Conservation (phyloP, 2,329 filamentous ascomycete genomes). For the Apiospora pterosperma region DNA sequence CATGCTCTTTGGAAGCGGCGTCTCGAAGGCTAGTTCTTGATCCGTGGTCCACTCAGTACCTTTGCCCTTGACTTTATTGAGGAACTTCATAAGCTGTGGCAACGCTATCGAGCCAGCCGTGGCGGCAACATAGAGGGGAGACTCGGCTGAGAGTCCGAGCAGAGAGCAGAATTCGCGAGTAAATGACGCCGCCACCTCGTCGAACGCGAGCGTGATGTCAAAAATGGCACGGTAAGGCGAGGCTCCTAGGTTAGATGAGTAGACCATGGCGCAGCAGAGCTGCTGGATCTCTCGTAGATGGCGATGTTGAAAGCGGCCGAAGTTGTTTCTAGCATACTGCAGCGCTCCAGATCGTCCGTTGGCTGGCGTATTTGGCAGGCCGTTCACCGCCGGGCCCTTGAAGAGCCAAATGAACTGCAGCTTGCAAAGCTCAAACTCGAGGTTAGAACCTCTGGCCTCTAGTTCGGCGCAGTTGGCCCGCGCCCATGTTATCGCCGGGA, state of each 20-base stretch:
- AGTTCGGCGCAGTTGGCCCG: conserved; percentile 65
- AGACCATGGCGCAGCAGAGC: conserved; percentile 78
- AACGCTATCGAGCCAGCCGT: conserved; percentile 91
- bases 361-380: conserved; percentile 45
- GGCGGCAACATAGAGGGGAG: conserved; percentile 86
- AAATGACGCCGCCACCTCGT: conserved; percentile 82
- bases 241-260: conserved; percentile 65
- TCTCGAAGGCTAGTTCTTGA: conserved; percentile 82
- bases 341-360: conserved; percentile 65
- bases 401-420: conserved; percentile 90
- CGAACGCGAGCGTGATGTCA: conserved; percentile 71
- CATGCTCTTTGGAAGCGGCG: conserved; percentile 56
- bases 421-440: conserved; percentile 91
- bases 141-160: conserved; percentile 84
- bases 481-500: conserved; percentile 87
- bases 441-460: conserved; percentile 80
- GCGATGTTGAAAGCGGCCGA: conserved; percentile 68
- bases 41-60: conserved; percentile 93
- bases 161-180: conserved; percentile 93
- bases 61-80: conserved; percentile 81
- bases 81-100: conserved; percentile 84
- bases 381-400: conserved; percentile 54
- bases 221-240: conserved; percentile 83
- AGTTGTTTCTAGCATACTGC: conserved; percentile 71
- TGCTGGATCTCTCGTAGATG: conserved; percentile 79